phyloP scores from a whole-genome alignment of 176 grass and related monocot species.

The Alloteropsis semialata region DNA sequence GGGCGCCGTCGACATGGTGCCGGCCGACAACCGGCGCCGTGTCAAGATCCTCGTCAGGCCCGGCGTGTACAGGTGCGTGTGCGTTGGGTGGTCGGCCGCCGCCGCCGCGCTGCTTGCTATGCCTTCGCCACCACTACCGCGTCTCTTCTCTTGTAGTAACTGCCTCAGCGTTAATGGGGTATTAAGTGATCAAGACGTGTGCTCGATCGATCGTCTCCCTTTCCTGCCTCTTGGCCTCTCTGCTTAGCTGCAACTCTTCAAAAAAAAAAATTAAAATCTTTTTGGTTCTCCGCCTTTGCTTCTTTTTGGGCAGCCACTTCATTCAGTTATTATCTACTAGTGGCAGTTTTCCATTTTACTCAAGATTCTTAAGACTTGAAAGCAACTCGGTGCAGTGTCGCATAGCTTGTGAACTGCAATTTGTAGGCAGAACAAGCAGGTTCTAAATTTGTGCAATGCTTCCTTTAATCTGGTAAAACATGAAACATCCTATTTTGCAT shows the following conservation, averaged over 20 bases:
- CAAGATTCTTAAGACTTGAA: background rate
- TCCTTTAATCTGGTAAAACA: background rate
- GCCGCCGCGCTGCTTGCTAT: background rate
- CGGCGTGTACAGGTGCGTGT: conserved; percentile 78
- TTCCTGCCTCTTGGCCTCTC: background rate
- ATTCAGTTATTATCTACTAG: background rate
- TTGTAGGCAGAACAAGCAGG: background rate
- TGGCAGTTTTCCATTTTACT: background rate
- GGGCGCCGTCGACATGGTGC: conserved; percentile 87
- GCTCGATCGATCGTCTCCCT: background rate
- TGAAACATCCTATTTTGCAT: background rate
- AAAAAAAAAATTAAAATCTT: no score
- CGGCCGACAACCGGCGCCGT: conserved; percentile 58
- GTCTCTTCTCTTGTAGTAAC: conserved; percentile 1
- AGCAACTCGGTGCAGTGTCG: background rate
- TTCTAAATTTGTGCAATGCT: background rate
- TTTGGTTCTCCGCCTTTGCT: no score
- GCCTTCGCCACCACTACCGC: background rate
- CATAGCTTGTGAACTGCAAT: background rate
- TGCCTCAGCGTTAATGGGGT: conserved; percentile 31
- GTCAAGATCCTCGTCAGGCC: conserved; percentile 76
- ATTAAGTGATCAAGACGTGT: conserved; percentile 34
- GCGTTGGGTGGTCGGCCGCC: background rate
- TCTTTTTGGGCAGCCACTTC: background rate
- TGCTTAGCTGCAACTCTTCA: background rate